phyloP scores from a whole-genome alignment of 2,329 filamentous ascomycete species.

The Orbilia brochopaga region DNA sequence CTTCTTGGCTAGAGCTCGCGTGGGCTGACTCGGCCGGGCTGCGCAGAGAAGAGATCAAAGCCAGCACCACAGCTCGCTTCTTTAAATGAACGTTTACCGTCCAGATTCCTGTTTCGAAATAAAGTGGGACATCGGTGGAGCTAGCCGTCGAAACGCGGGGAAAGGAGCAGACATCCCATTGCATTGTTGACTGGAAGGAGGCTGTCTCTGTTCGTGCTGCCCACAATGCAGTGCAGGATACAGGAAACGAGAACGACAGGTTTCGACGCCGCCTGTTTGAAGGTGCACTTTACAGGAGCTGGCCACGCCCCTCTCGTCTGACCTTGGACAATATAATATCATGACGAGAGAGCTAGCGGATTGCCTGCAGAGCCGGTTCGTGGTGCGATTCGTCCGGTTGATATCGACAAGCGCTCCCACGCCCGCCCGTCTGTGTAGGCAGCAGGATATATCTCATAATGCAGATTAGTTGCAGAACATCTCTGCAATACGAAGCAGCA shows the following conservation, averaged over 20 bases:
- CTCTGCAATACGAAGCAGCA: slow-evolving; percentile 49
- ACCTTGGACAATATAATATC: slow-evolving; percentile 5
- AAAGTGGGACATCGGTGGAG: slow-evolving; percentile 37
- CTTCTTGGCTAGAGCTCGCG: slow-evolving; percentile 45
- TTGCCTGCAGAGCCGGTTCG: neutral
- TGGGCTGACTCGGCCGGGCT: slow-evolving; percentile 36
- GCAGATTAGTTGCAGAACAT: slow-evolving; percentile 28
- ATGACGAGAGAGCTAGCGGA: neutral
- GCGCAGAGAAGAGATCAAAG: slow-evolving; percentile 44
- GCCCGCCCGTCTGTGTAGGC: slow-evolving; percentile 15
- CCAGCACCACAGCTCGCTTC: slow-evolving; percentile 30
- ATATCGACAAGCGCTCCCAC: slow-evolving; percentile 33
- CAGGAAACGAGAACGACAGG: slow-evolving; percentile 9
- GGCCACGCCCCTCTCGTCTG: slow-evolving; percentile 21
- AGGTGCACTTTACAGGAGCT: slow-evolving; percentile 6
- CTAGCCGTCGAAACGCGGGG: slow-evolving; percentile 48
- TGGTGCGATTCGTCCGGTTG: slow-evolving; percentile 22
- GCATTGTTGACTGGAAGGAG: neutral
- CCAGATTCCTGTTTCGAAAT: slow-evolving; percentile 15
- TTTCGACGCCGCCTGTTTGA: slow-evolving; percentile 37
- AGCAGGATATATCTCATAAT: slow-evolving; percentile 7
- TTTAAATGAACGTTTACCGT: slow-evolving; percentile 19
- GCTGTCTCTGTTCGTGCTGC: slow-evolving; percentile 1
- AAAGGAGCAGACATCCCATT: slow-evolving; percentile 26
- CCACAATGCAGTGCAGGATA: slow-evolving; percentile 5